phyloP scores from a whole-genome alignment of 208 protist species.

The Tritrichomonas foetus region DNA sequence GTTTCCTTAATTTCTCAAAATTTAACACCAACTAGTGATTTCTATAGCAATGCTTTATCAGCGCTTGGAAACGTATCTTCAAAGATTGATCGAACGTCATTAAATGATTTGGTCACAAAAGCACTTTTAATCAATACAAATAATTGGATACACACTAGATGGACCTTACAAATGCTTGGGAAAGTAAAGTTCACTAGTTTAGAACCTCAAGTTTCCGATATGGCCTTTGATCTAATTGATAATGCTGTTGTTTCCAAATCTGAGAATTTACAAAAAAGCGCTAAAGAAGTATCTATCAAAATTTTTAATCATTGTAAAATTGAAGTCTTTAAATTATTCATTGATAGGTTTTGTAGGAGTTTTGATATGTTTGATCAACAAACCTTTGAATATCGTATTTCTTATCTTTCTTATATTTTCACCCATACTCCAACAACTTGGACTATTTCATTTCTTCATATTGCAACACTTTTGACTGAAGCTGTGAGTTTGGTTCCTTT shows the following conservation, averaged over 20 bases:
- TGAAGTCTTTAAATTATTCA: background rate
- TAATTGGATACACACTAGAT: background rate
- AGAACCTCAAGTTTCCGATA: background rate
- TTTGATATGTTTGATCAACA: background rate
- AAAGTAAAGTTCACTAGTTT: background rate
- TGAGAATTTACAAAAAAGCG: background rate
- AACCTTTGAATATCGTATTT: background rate
- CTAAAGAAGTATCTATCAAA: background rate
- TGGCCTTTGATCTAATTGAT: background rate
- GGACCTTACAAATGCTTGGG: background rate
- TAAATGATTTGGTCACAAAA: background rate
- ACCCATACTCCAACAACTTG: background rate
- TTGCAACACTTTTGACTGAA: background rate
- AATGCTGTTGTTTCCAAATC: background rate
- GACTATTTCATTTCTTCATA: slow-evolving; percentile 8
- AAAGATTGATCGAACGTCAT: background rate
- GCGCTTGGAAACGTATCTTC: background rate
- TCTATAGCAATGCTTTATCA: background rate
- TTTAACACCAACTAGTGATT: background rate
- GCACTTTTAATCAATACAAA: background rate
- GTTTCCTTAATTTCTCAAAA: background rate
- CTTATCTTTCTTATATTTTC: background rate
- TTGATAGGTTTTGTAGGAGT: background rate
- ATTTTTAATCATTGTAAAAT: background rate
- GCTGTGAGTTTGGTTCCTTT: background rate